phyloP scores from a whole-genome alignment of 225 moss, liverwort and hornwort genomes.

The Bryoerythrophyllum caledonicum region DNA sequence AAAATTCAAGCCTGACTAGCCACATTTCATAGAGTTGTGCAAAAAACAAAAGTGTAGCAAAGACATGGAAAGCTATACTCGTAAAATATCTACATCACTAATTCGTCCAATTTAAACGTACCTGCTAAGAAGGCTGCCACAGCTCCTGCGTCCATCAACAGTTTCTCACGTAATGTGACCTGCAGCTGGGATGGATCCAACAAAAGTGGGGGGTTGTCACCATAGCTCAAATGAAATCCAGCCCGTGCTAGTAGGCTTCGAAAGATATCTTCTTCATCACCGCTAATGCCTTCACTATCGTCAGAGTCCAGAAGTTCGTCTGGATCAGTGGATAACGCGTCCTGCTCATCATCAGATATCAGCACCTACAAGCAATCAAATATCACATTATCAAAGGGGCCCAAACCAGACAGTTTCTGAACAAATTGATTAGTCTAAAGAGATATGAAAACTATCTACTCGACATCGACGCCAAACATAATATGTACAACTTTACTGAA shows the following conservation, averaged over 20 bases:
- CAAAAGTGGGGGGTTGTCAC: conserved; percentile 93
- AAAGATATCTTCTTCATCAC: conserved; percentile 98
- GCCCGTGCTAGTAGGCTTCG: conserved; percentile 92
- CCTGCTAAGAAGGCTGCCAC: conserved; percentile 97
- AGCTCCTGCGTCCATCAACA: conserved; percentile 98
- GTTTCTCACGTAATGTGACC: conserved; percentile 91
- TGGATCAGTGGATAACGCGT: conserved; percentile 96
- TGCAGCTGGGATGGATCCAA: conserved; percentile 98
- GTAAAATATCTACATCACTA: background rate
- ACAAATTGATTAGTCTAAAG: background rate
- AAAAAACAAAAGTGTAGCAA: background rate
- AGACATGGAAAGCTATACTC: conserved; percentile 9
- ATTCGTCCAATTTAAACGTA: conserved; percentile 21
- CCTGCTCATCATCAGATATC: conserved; percentile 99
- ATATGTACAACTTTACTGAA: background rate
- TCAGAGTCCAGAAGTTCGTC: conserved; percentile 97
- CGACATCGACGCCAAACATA: background rate
- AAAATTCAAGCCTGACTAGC: background rate
- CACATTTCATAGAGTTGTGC: conserved; percentile 5
- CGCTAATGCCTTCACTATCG: conserved; percentile 99
- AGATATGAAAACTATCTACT: background rate
- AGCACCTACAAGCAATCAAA: conserved; percentile 73
- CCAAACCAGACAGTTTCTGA: conserved; percentile 12
- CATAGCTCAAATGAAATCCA: conserved; percentile 96
- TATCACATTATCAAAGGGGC: conserved; percentile 20